Evolutionary conservation across 495 filamentous ascomycete species (phyloP).

Genomic region (Cercophora newfieldiana): DNA sequence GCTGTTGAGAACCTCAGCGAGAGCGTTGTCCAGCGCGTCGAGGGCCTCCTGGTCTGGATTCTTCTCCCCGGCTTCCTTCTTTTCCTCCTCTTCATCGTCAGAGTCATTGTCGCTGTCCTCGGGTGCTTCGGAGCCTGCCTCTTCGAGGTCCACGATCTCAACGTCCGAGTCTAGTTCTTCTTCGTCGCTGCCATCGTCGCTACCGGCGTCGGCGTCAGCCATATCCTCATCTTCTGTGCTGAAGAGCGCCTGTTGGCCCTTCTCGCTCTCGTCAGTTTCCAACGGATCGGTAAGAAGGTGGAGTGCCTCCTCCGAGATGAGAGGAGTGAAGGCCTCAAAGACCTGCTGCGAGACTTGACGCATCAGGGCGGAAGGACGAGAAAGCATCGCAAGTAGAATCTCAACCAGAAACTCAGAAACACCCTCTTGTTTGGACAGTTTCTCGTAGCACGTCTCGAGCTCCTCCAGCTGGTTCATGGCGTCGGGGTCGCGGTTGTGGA

Average conservation of each 20-base stretch:
- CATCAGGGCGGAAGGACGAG: conserved; percentile 81
- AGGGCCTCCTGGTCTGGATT: conserved; percentile 51
- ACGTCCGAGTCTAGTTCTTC: conserved; percentile 48
- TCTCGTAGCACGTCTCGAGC: conserved; percentile 56
- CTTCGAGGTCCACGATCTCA: conserved; percentile 44
- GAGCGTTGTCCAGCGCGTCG: conserved; percentile 71
- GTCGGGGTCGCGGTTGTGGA: conserved; percentile 87
- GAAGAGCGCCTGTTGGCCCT: conserved; percentile 85
- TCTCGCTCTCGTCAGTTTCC: conserved; percentile 73
- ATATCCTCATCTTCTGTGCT: conserved; percentile 65
- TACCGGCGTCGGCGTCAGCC: conserved; percentile 42
- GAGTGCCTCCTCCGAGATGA: conserved; percentile 70
- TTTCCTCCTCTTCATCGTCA: conserved; percentile 39
- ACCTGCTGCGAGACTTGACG: conserved; percentile 84
- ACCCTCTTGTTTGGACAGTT: conserved; percentile 48
- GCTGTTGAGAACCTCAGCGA: conserved; percentile 70
- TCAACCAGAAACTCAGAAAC: conserved; percentile 78
- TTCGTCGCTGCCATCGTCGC: conserved; percentile 36
- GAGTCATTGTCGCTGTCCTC: conserved; percentile 32
- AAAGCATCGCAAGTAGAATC: conserved; percentile 81
- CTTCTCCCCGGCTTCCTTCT: conserved; percentile 33
- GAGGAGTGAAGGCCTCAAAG: conserved; percentile 72
- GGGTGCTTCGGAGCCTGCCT: conserved; percentile 44
- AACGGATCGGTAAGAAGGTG: conserved; percentile 74
- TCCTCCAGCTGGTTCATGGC: conserved; percentile 52